A percentile compares a stretch with the other conserved stretches of the same genome.
phyloP scores from a whole-genome alignment of 2,329 filamentous ascomycete genomes.

The Hymenoscyphus linearis region DNA sequence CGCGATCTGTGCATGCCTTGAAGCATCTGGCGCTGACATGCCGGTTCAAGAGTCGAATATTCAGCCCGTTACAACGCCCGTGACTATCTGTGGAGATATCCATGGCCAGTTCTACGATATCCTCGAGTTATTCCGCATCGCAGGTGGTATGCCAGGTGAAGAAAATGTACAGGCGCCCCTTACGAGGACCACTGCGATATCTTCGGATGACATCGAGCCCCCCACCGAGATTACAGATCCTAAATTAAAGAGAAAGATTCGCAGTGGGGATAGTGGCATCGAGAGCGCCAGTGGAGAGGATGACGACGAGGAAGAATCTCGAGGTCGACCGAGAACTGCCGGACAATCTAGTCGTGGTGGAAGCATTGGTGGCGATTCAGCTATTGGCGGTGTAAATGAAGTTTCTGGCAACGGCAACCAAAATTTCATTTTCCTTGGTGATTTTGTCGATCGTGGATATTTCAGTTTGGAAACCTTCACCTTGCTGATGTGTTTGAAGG shows the following conservation, averaged over 20 bases:
- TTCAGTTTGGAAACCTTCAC: constrained; percentile 72
- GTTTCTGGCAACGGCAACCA: constrained; percentile 50
- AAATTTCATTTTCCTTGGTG: constrained; percentile 68
- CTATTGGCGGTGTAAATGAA: constrained; percentile 32
- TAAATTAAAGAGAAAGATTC: constrained; percentile 81
- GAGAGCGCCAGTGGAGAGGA: constrained; percentile 46
- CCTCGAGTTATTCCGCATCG: constrained; percentile 92
- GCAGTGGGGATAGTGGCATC: constrained; percentile 48
- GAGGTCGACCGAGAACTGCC: constrained; percentile 41
- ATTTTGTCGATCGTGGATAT: constrained; percentile 71
- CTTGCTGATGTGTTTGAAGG: constrained; percentile 66
- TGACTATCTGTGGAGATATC: constrained; percentile 96
- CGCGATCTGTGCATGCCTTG: background rate
- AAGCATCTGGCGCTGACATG: constrained; percentile 19
- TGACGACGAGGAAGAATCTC: constrained; percentile 44
- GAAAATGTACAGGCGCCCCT: constrained; percentile 63
- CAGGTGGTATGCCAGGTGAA: constrained; percentile 92
- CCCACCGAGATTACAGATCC: constrained; percentile 84
- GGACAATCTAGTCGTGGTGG: constrained; percentile 38
- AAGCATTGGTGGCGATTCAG: constrained; percentile 35
- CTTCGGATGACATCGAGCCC: constrained; percentile 86
- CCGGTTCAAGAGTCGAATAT: constrained; percentile 80
- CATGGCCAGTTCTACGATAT: constrained; percentile 99
- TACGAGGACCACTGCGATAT: constrained; percentile 70
- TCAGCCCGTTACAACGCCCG: constrained; percentile 92